Conservation (phyloP, 2,329 filamentous ascomycete species). For the Verticillium zaregamsianum region DNA sequence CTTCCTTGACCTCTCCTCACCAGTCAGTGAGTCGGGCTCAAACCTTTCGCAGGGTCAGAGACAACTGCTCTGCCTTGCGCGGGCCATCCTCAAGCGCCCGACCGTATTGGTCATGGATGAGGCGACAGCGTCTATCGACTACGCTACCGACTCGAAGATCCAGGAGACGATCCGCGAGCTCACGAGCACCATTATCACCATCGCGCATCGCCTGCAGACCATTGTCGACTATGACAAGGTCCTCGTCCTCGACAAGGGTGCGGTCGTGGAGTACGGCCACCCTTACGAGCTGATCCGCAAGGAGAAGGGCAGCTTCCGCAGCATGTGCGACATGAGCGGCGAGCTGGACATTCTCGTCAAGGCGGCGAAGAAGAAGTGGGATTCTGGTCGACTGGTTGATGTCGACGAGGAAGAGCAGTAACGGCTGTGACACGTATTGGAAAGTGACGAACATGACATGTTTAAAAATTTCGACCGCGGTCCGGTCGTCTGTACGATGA, state of each 20-base stretch:
- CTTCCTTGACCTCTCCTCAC: slow-evolving; percentile 80
- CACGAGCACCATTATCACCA: slow-evolving; percentile 90
- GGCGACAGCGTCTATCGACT: slow-evolving; percentile 95
- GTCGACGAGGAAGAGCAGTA: slow-evolving; percentile 14
- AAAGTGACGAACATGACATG: not conserved
- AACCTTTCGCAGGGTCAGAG: slow-evolving; percentile 96
- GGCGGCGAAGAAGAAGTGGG: slow-evolving; percentile 52
- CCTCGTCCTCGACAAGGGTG: slow-evolving; percentile 84
- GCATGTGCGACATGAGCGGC: slow-evolving; percentile 64
- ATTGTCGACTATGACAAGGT: slow-evolving; percentile 99
- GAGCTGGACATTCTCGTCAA: slow-evolving; percentile 47
- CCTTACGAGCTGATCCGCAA: slow-evolving; percentile 77
- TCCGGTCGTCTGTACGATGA: not conserved
- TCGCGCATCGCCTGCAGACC: slow-evolving; percentile 91
- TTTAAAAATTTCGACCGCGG: not conserved
- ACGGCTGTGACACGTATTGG: not conserved
- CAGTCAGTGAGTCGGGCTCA: slow-evolving; percentile 83
- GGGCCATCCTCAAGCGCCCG: slow-evolving; percentile 85
- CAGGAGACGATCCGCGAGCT: slow-evolving; percentile 95
- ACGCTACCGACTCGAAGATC: slow-evolving; percentile 91
- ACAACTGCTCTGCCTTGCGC: slow-evolving; percentile 88
- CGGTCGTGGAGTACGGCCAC: slow-evolving; percentile 85
- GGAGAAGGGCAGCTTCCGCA: slow-evolving; percentile 58
- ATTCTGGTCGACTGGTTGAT: slow-evolving; percentile 32
- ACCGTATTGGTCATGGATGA: slow-evolving; percentile 99